Base-by-base conservation (phyloP, 2,329 filamentous ascomycete genomes). In the Lachnellula cervina region DNA sequence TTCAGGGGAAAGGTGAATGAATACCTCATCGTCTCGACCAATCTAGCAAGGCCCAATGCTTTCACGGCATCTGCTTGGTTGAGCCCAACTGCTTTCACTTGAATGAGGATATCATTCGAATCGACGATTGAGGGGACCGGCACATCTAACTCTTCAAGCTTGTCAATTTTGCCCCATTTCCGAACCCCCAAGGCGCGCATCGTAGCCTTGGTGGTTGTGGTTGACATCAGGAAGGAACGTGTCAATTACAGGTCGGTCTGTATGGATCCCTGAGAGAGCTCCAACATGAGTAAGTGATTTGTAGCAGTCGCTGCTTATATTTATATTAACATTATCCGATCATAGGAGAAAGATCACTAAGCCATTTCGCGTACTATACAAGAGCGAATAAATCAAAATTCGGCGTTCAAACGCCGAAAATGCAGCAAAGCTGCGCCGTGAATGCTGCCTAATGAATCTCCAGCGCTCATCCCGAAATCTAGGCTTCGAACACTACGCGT, bases 21-120 rank as follows among this genome's bases (percentile, higher is more conserved):
- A 13, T 32, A 55, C 46, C 13, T 45, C 8, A 51, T n/a, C 2
- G 28, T 55, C 25, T 55, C 52, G 23, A 51, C 1, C 5, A 45
- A 28, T 28, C 52, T 28, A 16, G 38, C 50, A 44, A 32, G 44
- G 17, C 46, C 52, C 14, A 19, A 21, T 13, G 28, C 9, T 17
- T 42, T 40, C 6, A 51, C 23, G 21, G 37, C 40, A 23, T 55
- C 52, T 16, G 8, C 38, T 35, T 46, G 46, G 28, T 51, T 55
- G 35, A 55, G 52, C 23, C 23, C 25, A 14, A 55, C n/a, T 11
- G 46, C 46, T 50, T 45, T 45, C 8, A 55, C 37, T 8, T 28
- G 35, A 11, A 55, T 19, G 13, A 55, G 46, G 19, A 55, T 55
- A 25, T 55, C 52, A 19, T 55, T 14, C 21, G 23, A 5, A 16